These are phyloP conservation scores for Tarenaya hassleriana DNA, from an alignment of 345 rosid genomes.

Conservation along the genomic window DNA sequence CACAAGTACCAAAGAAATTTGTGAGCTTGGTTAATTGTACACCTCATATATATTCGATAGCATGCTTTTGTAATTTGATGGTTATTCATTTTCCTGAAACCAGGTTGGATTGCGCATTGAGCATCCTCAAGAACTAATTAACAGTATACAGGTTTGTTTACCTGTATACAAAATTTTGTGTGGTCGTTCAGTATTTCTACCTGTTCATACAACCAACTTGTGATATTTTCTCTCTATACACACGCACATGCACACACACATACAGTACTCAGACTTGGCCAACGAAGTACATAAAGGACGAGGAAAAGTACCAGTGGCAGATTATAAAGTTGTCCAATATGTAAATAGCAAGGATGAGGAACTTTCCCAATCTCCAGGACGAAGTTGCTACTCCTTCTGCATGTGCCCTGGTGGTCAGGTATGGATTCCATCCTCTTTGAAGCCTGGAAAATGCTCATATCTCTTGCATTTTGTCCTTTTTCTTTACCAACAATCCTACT, in stretches of 20 bases:
- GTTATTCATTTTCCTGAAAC: conserved; percentile 22
- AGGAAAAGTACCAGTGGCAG: conserved; percentile 93
- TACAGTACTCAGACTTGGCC: conserved; percentile 73
- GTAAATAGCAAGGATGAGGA: conserved; percentile 35
- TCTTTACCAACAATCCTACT: not conserved
- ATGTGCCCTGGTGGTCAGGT: conserved; percentile 99
- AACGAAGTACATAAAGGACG: conserved; percentile 63
- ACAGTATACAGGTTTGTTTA: conserved; percentile 63
- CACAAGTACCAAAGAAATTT: too few species aligned
- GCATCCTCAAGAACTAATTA: conserved; percentile 93
- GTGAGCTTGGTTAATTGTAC: too few species aligned
- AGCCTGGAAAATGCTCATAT: not conserved
- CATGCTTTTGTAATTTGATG: not conserved
- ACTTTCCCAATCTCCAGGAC: conserved; percentile 26
- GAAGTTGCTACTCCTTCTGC: conserved; percentile 95
- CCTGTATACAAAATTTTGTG: not conserved
- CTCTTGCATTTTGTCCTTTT: not conserved
- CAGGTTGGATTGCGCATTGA: conserved; percentile 95
- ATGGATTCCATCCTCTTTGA: conserved; percentile 9
- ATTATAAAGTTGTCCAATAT: conserved; percentile 76
- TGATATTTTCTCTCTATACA: conserved; percentile 1
- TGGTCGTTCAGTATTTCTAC: not conserved
- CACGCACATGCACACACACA: not conserved
- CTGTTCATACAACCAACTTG: not conserved
- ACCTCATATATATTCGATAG: not conserved